Evolutionary conservation across 2,329 filamentous ascomycete genomes (phyloP), one percentile per base, ranked within the genome.

Genomic region (Phialemonium atrogriseum): DNA sequence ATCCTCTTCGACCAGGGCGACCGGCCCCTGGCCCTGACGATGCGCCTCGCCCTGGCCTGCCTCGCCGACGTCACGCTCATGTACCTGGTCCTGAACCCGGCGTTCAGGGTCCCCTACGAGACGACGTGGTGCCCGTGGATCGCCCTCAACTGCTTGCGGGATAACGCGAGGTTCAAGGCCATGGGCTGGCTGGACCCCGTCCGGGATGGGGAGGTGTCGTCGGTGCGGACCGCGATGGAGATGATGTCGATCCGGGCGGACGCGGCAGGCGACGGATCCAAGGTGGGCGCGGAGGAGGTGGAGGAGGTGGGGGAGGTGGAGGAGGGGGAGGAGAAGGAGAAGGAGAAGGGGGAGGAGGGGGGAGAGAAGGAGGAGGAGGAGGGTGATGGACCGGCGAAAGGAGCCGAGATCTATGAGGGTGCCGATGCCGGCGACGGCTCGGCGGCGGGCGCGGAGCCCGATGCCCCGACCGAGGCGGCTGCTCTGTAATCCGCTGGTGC

Each of bases 1-100:
- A 40, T 49, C 25, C 31, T 46, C 20, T 50, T 46, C 32, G 43
- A 44, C 11, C 48, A 55, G 42, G 43, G 37, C 4, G 26, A 24
- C 18, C 36, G 36, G 24, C 21, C 9, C 24, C 20, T 24, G 10
- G 36, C 54, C 30, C 23, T 30, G 6, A 19, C 30, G 1, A 37
- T 55, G 8, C 47, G 50, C 2, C 18, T 40, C 10, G 41, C 37
- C 6, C 40, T 55, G 27, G 42, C 47, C 3, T 38, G 40, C n/a
- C 24, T 54, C 4, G 30, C 49, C 8, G 48, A 47, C 13, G 41
- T 21, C 7, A 25, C 31, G 10, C 26, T 54, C 21, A 34, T 48
- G 24, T 38, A 36, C 14, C 35, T 54, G 11, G 35, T 45, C 3
- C 17, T 35, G 13, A 49, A 43, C 33, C 32, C 24, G 4, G 35